Percentiles rank a stretch among this genome's conserved stretches.
These are phyloP conservation scores for Cyberlindnera americana DNA, from an alignment of 805 yeast genomes.

Conservation along the genomic window DNA sequence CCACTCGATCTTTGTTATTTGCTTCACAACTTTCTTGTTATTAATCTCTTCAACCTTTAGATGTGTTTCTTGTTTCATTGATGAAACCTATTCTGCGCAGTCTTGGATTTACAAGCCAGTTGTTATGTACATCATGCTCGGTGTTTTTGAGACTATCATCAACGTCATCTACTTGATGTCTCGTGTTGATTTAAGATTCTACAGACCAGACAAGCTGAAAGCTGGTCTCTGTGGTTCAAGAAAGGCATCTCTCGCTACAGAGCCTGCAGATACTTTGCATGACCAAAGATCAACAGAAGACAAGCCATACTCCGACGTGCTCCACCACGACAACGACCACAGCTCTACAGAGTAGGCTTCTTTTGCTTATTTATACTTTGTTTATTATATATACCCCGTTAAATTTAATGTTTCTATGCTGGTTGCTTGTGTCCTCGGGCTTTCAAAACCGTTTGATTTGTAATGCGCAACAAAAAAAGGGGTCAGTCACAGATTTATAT, in stretches of 20 bases:
- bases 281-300: slow-evolving; percentile 11
- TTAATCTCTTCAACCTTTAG: slow-evolving; percentile 50
- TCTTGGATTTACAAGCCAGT: slow-evolving; percentile 49
- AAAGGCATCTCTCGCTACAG: not conserved
- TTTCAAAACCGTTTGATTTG: not conserved
- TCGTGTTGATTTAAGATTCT: slow-evolving; percentile 73
- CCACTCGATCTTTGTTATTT: slow-evolving; percentile 41
- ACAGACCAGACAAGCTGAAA: slow-evolving; percentile 64
- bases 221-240: slow-evolving; percentile 10
- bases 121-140: slow-evolving; percentile 67
- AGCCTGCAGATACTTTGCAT: slow-evolving; percentile 3
- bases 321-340: slow-evolving; percentile 10
- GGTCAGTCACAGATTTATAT: no score
- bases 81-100: slow-evolving; percentile 28
- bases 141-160: slow-evolving; percentile 58
- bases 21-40: slow-evolving; percentile 44
- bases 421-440: no score
- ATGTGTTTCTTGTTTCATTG: slow-evolving; percentile 42
- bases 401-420: not conserved
- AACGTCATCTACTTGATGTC: slow-evolving; percentile 55
- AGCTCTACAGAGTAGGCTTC: slow-evolving; percentile 9
- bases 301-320: slow-evolving; percentile 11
- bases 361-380: not conserved
- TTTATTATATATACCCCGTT: not conserved
- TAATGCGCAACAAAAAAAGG: no score